These are phyloP conservation scores for Verticillium zaregamsianum DNA, from an alignment of 2,329 filamentous ascomycete species.

Conservation along the genomic window DNA sequence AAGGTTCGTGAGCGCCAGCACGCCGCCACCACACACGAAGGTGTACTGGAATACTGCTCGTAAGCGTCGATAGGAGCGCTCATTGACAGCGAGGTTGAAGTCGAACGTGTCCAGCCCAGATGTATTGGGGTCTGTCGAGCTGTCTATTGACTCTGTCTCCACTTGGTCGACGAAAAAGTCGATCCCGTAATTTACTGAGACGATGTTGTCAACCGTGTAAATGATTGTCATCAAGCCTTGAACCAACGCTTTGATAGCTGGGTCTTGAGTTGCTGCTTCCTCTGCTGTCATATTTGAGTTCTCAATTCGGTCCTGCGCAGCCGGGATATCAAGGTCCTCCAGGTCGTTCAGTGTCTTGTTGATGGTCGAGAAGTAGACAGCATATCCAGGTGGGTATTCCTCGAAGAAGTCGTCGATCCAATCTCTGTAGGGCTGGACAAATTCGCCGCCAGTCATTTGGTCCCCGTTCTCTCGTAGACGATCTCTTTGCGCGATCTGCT, in stretches of 20 bases:
- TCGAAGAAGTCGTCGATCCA: constrained; percentile 9
- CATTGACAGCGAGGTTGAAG: constrained; percentile 14
- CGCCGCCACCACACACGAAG: constrained; percentile 26
- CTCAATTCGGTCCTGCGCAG: constrained; percentile 1
- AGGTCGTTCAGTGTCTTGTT: constrained; percentile 22
- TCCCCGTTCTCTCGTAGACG: constrained; percentile 8
- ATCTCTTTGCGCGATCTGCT: not conserved
- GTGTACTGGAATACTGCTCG: constrained; percentile 26
- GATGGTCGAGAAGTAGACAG: constrained; percentile 12
- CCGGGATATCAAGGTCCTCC: constrained; percentile 23
- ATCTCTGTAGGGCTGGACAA: not conserved
- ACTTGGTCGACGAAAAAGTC: constrained; percentile 16
- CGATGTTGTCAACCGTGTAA: constrained; percentile 1
- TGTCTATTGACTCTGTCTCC: constrained; percentile 11
- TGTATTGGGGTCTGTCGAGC: constrained; percentile 10
- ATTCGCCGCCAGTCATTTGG: constrained; percentile 8
- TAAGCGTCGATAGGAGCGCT: not conserved
- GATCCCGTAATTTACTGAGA: constrained; percentile 15
- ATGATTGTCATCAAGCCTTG: not conserved
- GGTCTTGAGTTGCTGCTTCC: not conserved
- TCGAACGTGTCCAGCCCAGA: constrained; percentile 9
- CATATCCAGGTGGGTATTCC: constrained; percentile 21
- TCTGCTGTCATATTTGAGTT: not conserved
- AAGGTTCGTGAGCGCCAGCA: constrained; percentile 25
- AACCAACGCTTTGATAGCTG: not conserved